Conservation (phyloP, 106 monocot genomes). For the Dactylorhiza incarnata region DNA sequence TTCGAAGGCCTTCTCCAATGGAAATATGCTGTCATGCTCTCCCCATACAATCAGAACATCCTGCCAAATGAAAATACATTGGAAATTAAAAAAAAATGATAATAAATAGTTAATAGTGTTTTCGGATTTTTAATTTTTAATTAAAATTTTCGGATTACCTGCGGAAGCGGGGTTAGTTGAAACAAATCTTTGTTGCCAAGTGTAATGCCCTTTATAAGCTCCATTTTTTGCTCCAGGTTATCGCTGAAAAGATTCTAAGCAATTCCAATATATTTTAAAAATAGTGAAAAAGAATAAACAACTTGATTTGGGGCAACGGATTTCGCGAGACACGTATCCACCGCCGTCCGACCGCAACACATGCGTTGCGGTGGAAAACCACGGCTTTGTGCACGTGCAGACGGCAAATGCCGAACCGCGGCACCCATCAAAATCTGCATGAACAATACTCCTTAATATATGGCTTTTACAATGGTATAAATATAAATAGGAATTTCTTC, state of each 20-base stretch:
- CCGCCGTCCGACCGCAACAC: too few species aligned
- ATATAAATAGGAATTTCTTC: too few species aligned
- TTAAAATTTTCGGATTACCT: constrained; percentile 7
- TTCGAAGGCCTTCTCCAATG: constrained; percentile 31
- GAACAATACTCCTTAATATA: too few species aligned
- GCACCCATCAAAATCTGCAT: too few species aligned
- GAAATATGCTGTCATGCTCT: constrained; percentile 33
- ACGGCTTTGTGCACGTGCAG: too few species aligned
- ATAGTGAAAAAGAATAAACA: neutral
- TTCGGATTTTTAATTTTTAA: too few species aligned
- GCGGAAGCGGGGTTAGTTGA: constrained; percentile 38
- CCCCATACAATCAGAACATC: constrained; percentile 33
- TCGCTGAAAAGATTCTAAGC: constrained; percentile 29
- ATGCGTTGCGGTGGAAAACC: too few species aligned
- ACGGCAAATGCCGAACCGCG: too few species aligned
- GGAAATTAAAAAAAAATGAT: neutral
- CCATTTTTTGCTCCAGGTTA: constrained; percentile 39
- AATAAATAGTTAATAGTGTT: neutral
- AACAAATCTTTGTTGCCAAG: constrained; percentile 34
- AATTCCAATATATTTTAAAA: neutral
- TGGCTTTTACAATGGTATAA: too few species aligned
- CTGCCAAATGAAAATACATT: neutral
- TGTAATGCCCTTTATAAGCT: constrained; percentile 38
- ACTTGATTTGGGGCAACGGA: too few species aligned
- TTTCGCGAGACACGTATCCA: too few species aligned